Base-by-base conservation (phyloP, 306 rosid genomes). In the Cucumis hystrix region DNA sequence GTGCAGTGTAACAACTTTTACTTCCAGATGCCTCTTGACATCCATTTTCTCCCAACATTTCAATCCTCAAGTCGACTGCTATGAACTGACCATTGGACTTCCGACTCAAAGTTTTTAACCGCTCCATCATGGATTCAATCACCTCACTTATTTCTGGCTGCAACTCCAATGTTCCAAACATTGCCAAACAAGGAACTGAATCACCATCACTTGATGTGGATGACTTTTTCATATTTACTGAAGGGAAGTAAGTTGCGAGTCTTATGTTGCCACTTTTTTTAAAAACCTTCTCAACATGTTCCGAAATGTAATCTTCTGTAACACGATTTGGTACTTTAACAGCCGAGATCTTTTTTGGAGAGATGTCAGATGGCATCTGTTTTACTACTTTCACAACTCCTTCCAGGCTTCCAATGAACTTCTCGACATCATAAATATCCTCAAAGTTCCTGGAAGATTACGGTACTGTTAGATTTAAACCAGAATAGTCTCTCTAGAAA, bases 301-400 rank as follows among this genome's bases (percentile, higher is more conserved):
- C 85, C n/a, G 83, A 78, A 75, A 92, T 88, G 87, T 89, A 96
- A 73, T 88, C 91, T 85, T 88, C 98, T 10, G 97, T 84, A 75
- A 96, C 97, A 57, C 97, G 87, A 79, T 91, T 92, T 18, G 99
- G 99, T 69, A 96, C 97, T 84, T 91, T 96, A 61, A 96, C 93
- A 10, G 89, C 93, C 1, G 98, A 91, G 75, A 92, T 81, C 80
- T 91, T 96, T 74, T 83, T 77, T 9, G 87, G 79, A 57, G 99
- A 91, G 65, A 91, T 62, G 23, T 79, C 82, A 74, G 84, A 74
- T 47, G 99, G 99, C 78, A 84, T 84, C 41, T 86, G 86, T 85
- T 89, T 96, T 28, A 72, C 87, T 73, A 96, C 93, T 75, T 81
- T 86, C 65, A 96, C 92, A 65, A 91, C 98, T 74, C 96, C 97